Evolutionary conservation across 2,329 filamentous ascomycete species (phyloP), one percentile per base, ranked within the genome.

Genomic region (Corynespora cassiicola): DNA sequence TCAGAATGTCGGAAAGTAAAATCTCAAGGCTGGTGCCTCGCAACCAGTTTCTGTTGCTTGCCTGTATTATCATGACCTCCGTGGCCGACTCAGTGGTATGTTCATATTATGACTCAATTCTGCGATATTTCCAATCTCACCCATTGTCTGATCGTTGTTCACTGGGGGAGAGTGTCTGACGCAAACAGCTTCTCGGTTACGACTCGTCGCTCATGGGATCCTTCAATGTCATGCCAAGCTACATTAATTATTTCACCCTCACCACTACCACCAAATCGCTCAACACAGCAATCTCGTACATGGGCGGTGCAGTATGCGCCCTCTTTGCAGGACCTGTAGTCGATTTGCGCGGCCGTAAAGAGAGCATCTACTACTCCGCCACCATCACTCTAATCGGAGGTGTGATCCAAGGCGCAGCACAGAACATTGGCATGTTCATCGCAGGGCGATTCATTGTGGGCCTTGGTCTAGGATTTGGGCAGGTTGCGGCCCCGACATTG

Each of bases 371-470:
- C 47, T 66, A 75, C 31, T 78, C 78, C 9, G 74, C 72, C 30
- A 19, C 74, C 7, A 69, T 78, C 41, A 75, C 81, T 16, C 52
- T 79, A n/a, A 44, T 77, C 24, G 76, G 76, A 8, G 74, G 73
- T 4, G 66, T 75, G 19, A 51, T 81, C 22, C 74, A 78, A 50
- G 69, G 68, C 1, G 69, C 76, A 4, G 67, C 75, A 11, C 54
- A 72, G 32, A 66, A 65, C 26, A 64, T 72, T 5, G 66, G 61
- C 7, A 73, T 76, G 51, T 82, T 83, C 60, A 76, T 83, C 50
- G 76, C 71, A 18, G 79, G 78, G n/a, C 72, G 79, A 17, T 82
- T 83, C 63, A 62, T 83, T 19, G 72, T 84, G 3, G 80, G 81
- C 31, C 81, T 83, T 45, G 81, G 82, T 21, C 76, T 80, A 21